Evolutionary conservation across 345 rosid species (phyloP).

Genomic region (Moricandia arvensis): DNA sequence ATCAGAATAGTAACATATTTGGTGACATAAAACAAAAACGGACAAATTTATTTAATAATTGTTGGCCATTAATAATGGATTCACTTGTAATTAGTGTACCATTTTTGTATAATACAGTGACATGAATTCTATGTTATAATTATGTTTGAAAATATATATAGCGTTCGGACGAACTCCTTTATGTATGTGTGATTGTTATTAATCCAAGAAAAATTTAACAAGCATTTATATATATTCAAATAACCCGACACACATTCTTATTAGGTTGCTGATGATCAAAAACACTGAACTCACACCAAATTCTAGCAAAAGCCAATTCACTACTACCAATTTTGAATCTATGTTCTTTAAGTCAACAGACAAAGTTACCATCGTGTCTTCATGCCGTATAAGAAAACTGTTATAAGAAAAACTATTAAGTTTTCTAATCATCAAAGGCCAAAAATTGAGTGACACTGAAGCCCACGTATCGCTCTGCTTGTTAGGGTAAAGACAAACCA

Average conservation of each 20-base stretch:
- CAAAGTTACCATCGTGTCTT: background rate
- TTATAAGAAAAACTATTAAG: background rate
- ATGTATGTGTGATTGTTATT: background rate
- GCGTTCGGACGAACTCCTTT: background rate
- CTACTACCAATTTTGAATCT: background rate
- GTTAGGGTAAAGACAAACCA: slow-evolving; percentile 37
- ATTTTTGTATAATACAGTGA: background rate
- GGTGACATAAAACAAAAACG: background rate
- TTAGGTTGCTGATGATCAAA: background rate
- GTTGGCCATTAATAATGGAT: background rate
- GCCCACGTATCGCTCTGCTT: slow-evolving; percentile 31
- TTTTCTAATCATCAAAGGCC: background rate
- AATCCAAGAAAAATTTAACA: background rate
- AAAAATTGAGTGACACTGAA: slow-evolving; percentile 20
- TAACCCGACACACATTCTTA: background rate
- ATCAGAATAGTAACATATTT: background rate
- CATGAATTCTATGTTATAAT: background rate
- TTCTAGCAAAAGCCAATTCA: background rate
- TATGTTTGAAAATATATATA: background rate
- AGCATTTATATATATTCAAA: too few species aligned
- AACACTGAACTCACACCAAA: background rate
- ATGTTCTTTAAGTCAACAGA: background rate
- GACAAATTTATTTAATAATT: background rate
- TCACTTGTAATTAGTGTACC: background rate
- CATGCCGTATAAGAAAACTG: background rate